Evolutionary conservation across 805 yeast genomes (phyloP).

Genomic region (Starmerella sp.): DNA sequence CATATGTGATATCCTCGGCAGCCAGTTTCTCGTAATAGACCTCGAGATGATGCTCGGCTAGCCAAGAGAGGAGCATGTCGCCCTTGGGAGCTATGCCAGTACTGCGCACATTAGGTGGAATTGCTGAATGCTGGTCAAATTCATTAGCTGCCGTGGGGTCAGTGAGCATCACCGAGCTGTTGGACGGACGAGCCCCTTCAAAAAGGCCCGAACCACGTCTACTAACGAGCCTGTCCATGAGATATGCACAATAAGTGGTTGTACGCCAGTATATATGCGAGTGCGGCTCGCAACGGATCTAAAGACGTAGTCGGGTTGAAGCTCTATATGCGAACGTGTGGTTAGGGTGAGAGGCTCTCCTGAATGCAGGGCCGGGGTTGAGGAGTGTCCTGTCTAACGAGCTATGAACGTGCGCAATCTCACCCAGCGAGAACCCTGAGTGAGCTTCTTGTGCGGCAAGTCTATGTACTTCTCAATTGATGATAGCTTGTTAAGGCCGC

Average conservation of each 20-base stretch:
- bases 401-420: no score
- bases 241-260: neutral
- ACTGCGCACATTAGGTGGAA: neutral
- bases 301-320: no score
- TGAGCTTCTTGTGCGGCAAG: no score
- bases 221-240: neutral
- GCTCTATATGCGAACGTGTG: no score
- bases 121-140: neutral
- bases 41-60: constrained; percentile 7
- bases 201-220: neutral
- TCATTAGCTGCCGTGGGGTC: neutral
- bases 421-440: no score
- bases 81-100: neutral
- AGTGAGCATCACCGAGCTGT: neutral
- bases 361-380: no score
- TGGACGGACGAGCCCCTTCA: neutral
- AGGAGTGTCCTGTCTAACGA: no score
- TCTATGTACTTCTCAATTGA: no score
- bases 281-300: neutral
- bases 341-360: no score
- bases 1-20: constrained; percentile 46
- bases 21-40: constrained; percentile 23
- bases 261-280: no score
- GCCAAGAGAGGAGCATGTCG: constrained; percentile 3
- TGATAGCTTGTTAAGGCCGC: no score